Conservation (phyloP, 371 early-diverging fungal genomes). For the Coemansia sp. region DNA sequence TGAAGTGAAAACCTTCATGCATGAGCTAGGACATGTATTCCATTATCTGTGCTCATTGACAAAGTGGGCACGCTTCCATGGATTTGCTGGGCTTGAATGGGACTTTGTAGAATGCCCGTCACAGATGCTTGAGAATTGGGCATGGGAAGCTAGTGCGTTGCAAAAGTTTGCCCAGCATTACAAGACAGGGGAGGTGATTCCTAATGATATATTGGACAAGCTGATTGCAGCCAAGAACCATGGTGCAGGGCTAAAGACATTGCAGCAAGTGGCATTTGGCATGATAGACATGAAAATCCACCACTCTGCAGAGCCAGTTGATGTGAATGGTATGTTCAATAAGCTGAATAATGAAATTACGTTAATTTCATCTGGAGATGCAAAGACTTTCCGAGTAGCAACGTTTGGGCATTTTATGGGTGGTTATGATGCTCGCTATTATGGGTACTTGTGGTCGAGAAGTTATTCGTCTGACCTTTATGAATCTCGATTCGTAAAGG, state of each 20-base stretch:
- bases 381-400: slow-evolving; percentile 39
- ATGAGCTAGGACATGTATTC: slow-evolving; percentile 76
- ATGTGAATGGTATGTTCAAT: not conserved
- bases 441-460: slow-evolving; percentile 77
- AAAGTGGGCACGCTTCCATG: slow-evolving; percentile 71
- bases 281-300: not conserved
- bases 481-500: slow-evolving; percentile 66
- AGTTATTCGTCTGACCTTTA: slow-evolving; percentile 87
- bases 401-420: slow-evolving; percentile 77
- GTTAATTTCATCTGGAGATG: not conserved
- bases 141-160: slow-evolving; percentile 73
- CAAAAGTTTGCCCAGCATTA: slow-evolving; percentile 70
- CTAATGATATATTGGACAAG: slow-evolving; percentile 66
- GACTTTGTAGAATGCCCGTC: slow-evolving; percentile 91
- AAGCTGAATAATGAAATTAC: not conserved
- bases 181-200: slow-evolving; percentile 65
- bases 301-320: not conserved
- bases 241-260: not conserved
- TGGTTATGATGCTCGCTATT: slow-evolving; percentile 78
- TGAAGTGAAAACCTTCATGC: slow-evolving; percentile 75
- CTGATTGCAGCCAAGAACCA: not conserved
- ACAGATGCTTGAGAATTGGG: slow-evolving; percentile 85
- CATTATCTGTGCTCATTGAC: slow-evolving; percentile 66
- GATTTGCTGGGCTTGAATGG: slow-evolving; percentile 66
- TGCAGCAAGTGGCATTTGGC: not conserved